Conservation (phyloP, 23 red algal genomes). For the Pyropia haitanensis region DNA sequence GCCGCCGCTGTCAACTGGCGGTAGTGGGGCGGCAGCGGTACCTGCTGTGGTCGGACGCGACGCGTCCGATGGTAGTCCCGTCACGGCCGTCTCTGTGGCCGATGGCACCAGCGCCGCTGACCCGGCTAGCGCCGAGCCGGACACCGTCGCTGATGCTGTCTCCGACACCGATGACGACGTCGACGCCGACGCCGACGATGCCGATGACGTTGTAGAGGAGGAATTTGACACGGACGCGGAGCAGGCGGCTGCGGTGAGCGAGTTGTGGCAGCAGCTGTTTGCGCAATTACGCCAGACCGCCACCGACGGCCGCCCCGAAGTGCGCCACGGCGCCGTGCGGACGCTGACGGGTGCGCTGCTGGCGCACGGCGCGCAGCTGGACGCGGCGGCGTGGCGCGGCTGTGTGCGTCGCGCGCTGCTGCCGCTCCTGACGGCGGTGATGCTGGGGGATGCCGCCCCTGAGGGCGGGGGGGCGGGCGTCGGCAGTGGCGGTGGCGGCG, state of each 20-base stretch:
- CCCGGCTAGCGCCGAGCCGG: too few species aligned
- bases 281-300: conserved; percentile 26
- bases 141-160: too few species aligned
- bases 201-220: too few species aligned
- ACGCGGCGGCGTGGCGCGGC: conserved; percentile 42
- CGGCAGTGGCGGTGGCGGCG: conserved; percentile 2
- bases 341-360: conserved; percentile 43
- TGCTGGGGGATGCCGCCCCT: conserved; percentile 6
- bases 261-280: conserved; percentile 47
- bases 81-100: too few species aligned
- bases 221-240: too few species aligned
- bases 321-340: conserved; percentile 55
- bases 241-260: background rate
- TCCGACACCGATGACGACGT: too few species aligned
- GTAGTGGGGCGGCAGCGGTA: too few species aligned
- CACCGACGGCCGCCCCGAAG: conserved; percentile 49
- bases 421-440: conserved; percentile 47
- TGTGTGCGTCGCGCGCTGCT: conserved; percentile 37
- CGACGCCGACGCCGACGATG: too few species aligned
- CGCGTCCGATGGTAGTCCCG: background rate
- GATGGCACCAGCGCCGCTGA: too few species aligned
- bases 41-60: too few species aligned
- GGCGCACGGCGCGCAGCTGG: conserved; percentile 30
- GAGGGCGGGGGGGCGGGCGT: too few species aligned
- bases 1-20: too few species aligned